phyloP scores from a whole-genome alignment of 1,284 basidiomycete genomes.

The Melanopsichium pennsylvanicum region DNA sequence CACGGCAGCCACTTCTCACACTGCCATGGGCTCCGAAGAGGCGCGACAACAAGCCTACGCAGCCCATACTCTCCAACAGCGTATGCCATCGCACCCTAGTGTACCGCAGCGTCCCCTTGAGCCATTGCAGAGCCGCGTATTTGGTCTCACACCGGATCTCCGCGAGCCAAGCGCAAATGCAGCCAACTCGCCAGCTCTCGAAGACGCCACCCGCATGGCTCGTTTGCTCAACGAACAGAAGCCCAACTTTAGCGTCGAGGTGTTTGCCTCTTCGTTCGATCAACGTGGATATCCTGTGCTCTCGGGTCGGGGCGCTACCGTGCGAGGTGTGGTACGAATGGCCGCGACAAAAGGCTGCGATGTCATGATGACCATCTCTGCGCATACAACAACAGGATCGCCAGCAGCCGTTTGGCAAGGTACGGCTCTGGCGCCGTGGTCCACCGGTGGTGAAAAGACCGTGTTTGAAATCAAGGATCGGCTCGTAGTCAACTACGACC shows the following conservation, averaged over 20 bases:
- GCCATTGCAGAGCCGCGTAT: slow-evolving; percentile 32
- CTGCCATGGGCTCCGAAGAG: slow-evolving; percentile 8
- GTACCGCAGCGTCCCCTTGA: slow-evolving; percentile 5
- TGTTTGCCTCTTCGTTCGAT: slow-evolving; percentile 52
- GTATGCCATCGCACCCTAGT: slow-evolving; percentile 14
- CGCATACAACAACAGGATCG: slow-evolving; percentile 54
- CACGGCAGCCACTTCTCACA: slow-evolving; percentile 13
- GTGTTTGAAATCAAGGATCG: slow-evolving; percentile 52
- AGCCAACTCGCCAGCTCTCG: slow-evolving; percentile 11
- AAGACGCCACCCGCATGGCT: slow-evolving; percentile 25
- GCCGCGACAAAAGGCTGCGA: slow-evolving; percentile 43
- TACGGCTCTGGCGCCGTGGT: slow-evolving; percentile 48
- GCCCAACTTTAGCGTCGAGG: slow-evolving; percentile 56
- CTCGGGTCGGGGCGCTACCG: slow-evolving; percentile 41
- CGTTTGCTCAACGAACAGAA: slow-evolving; percentile 33
- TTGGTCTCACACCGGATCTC: slow-evolving; percentile 38
- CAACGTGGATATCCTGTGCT: slow-evolving; percentile 54
- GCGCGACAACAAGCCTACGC: slow-evolving; percentile 6
- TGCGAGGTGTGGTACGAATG: slow-evolving; percentile 50
- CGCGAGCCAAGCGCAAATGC: slow-evolving; percentile 20
- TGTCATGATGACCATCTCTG: slow-evolving; percentile 56
- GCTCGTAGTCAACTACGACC: slow-evolving; percentile 40
- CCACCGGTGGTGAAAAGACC: slow-evolving; percentile 40
- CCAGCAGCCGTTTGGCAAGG: slow-evolving; percentile 60
- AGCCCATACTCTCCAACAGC: slow-evolving; percentile 11